Base-by-base conservation (phyloP, 2,329 filamentous ascomycete genomes). In the Ceratocystis eucalypticola region DNA sequence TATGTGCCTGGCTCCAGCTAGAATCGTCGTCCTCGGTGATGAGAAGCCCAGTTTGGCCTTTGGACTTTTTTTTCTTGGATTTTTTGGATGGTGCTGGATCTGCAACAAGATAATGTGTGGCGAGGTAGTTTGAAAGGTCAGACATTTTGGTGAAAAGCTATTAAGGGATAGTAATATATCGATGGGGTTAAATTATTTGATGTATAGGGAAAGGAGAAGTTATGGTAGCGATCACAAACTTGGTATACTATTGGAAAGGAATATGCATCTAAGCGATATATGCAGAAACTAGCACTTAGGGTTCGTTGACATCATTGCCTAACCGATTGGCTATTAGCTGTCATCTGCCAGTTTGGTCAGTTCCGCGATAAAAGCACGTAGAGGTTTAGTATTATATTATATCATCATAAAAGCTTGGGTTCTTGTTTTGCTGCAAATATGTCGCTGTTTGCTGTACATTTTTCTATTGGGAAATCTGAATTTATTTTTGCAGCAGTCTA, bases 91-190 rank as follows among this genome's bases (percentile, higher is more conserved):
- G 80, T 69, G 83, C 84, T 5, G 79, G 75, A 69, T 84, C 81
- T 50, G 82, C 78, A 66, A 81, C 78, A 62, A 99, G 86, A 75
- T 99, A 99, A 75, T 91, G 94, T 69, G 90, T 88, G 46, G 93
- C 92, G 45, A 99, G 84, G 73, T 97, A 99, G 73, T 86, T 85
- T 67, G 91, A 87, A 70, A 96, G 82, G 70, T 84, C 81, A n/a
- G 67, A 68, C 67, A 68, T 68, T 8, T 50, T 50, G 28, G 6
- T 1, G 64, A 28, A 50, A 20, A 41, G 8, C 7, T 22, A 57
- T 37, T 7, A 33, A 8, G 17, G 44, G 25, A 33, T 15, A 28
- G 48, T 15, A n/a, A 28, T 10, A 44, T 41, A 41, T 41, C 37
- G 37, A 41, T 41, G 10, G 37, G 3, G 3, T 41, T 15, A 41